Evolutionary conservation across 2,329 filamentous ascomycete genomes (phyloP), one percentile per base, ranked within the genome.

Genomic region (Alternaria gansuensis): DNA sequence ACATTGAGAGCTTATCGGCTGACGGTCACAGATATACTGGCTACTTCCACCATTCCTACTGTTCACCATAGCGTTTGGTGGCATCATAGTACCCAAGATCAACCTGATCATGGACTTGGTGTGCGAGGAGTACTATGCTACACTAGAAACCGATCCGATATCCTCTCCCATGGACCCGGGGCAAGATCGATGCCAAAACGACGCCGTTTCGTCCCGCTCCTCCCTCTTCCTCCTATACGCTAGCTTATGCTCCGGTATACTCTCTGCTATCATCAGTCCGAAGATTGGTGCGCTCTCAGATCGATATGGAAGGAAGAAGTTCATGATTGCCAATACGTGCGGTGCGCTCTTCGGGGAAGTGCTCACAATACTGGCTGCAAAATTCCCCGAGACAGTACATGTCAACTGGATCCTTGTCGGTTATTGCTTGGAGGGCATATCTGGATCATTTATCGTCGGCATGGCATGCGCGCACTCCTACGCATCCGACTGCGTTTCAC

Each of bases 281-380:
- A 92, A 90, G 67, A 80, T 98, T 3, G 95, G 95, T 0, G 86
- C 90, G 2, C 78, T 97, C 14, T 97, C 93, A 0, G 95, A 99
- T 79, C 86, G 92, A 23, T 91, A 91, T 75, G 95, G 95, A 26
- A 86, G 95, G 40, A 91, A 88, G 57, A 85, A 81, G 46, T 80
- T 97, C 51, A 85, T 98, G 69, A 85, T 89, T 8, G 73, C 94
- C 31, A 87, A 90, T 4, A 91, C 91, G 3, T 78, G 86, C 13
- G 93, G 93, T n/a, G 88, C 90, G 23, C 82, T 97, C 4, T 59
- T 88, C 1, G 87, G 84, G 49, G 95, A 98, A 75, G 75, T 90
- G 39, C 83, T 96, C 60, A 92, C 90, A 5, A 91, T 97, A 57
- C 74, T 95, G 4, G 88, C 92, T 2, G 93, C 89, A 24, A 89